Conservation (phyloP, 495 filamentous ascomycete genomes). For the Clohesyomyces aquaticus region DNA sequence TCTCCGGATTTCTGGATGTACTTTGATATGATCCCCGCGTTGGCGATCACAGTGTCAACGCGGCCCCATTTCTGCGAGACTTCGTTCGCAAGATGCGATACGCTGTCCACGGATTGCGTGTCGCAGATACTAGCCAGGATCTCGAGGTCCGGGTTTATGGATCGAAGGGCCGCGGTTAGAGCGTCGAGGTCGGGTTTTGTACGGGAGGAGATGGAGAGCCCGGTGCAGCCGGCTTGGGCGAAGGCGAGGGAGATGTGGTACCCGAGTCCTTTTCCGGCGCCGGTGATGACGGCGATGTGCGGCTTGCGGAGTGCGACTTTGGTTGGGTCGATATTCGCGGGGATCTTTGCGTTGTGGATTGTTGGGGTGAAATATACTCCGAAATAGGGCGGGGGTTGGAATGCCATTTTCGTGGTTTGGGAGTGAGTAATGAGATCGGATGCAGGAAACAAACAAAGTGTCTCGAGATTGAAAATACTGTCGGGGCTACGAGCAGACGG, state of each 20-base stretch:
- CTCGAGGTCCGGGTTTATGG: slow-evolving; percentile 20
- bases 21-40: slow-evolving; percentile 35
- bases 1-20: slow-evolving; percentile 27
- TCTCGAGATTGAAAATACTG: no score
- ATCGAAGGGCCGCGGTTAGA: neutral
- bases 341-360: slow-evolving; percentile 30
- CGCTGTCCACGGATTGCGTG: slow-evolving; percentile 23
- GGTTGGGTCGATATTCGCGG: slow-evolving; percentile 23
- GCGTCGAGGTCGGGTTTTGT: slow-evolving; percentile 25
- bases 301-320: slow-evolving; percentile 4
- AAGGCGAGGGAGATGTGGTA: slow-evolving; percentile 31
- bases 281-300: slow-evolving; percentile 34
- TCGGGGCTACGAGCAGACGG: no score
- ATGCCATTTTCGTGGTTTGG: neutral
- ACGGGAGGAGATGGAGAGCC: slow-evolving; percentile 27
- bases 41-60: slow-evolving; percentile 29
- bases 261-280: slow-evolving; percentile 36
- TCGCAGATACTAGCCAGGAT: slow-evolving; percentile 34
- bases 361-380: slow-evolving; percentile 35
- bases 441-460: no score
- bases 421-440: neutral
- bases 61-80: slow-evolving; percentile 30
- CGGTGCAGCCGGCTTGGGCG: slow-evolving; percentile 29
- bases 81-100: slow-evolving; percentile 16
- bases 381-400: slow-evolving; percentile 9